Conservation (phyloP, 805 yeast species). For the Lachancea sp. region DNA sequence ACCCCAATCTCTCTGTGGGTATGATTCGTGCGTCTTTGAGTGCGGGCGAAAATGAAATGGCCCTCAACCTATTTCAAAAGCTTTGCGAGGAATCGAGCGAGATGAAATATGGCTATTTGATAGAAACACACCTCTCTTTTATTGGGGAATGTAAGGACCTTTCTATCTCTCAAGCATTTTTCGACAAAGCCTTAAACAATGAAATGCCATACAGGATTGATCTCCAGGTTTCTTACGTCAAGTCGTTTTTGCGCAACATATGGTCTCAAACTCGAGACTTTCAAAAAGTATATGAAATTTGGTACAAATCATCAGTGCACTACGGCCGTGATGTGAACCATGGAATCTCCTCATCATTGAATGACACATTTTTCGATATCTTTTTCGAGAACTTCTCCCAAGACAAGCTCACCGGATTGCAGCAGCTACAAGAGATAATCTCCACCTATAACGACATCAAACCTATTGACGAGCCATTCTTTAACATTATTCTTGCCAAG, state of each 20-base stretch:
- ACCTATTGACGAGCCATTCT: conserved; percentile 70
- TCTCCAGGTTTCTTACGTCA: conserved; percentile 68
- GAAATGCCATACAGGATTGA: conserved; percentile 69
- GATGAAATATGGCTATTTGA: conserved; percentile 45
- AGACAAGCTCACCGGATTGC: conserved; percentile 48
- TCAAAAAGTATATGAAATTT: conserved; percentile 51
- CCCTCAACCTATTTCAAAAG: conserved; percentile 56
- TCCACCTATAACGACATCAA: conserved; percentile 49
- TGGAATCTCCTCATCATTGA: conserved; percentile 65
- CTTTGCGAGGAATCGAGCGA: conserved; percentile 48
- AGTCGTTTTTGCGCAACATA: conserved; percentile 54
- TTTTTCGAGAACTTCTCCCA: conserved; percentile 54
- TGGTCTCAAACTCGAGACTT: conserved; percentile 52
- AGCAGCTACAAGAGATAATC: conserved; percentile 50
- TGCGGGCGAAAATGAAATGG: conserved; percentile 59
- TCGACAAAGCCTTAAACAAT: conserved; percentile 60
- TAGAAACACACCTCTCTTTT: conserved; percentile 70
- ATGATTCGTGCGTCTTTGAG: conserved; percentile 68
- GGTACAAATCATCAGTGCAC: conserved; percentile 55
- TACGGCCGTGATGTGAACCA: conserved; percentile 55
- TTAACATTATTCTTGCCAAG: conserved; percentile 67
- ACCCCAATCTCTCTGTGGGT: conserved; percentile 53
- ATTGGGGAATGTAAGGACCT: conserved; percentile 73
- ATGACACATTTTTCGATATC: conserved; percentile 59
- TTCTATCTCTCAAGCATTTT: conserved; percentile 63